These are phyloP conservation scores for Symbiodinium pilosum DNA, from an alignment of 73 alveolate genomes.

Conservation along the genomic window DNA sequence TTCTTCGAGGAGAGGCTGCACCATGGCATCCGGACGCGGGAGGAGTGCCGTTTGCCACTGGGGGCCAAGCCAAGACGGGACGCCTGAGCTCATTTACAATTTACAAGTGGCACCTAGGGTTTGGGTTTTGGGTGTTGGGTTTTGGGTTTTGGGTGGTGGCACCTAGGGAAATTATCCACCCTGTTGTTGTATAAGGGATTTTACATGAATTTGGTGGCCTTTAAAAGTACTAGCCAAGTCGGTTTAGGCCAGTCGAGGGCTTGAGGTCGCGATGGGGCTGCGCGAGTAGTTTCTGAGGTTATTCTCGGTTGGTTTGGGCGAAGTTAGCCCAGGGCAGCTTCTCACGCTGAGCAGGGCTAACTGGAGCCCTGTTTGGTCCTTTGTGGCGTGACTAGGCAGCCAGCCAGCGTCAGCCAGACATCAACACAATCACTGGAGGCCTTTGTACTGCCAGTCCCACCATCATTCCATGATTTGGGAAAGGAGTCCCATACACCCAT, in stretches of 20 bases:
- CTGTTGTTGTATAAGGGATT: too few species aligned
- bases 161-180: too few species aligned
- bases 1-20: not conserved
- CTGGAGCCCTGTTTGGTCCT: not conserved
- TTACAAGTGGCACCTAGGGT: not conserved
- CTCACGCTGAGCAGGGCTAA: not conserved
- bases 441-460: not conserved
- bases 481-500: not conserved
- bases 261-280: not conserved
- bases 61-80: not conserved
- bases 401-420: not conserved
- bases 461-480: not conserved
- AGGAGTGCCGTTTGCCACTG: constrained; percentile 3
- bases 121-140: not conserved
- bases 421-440: not conserved
- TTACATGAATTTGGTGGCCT: not conserved
- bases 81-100: not conserved
- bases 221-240: not conserved
- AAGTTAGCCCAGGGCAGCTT: not conserved
- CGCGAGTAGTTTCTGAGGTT: not conserved
- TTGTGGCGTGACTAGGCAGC: not conserved
- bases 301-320: not conserved
- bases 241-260: too few species aligned
- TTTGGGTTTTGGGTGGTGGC: not conserved
- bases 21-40: constrained; percentile 33